A percentile compares a stretch with the other conserved stretches of the same genome.
phyloP scores from a whole-genome alignment of 371 early-diverging fungal species.

The Blakeslea trispora region DNA sequence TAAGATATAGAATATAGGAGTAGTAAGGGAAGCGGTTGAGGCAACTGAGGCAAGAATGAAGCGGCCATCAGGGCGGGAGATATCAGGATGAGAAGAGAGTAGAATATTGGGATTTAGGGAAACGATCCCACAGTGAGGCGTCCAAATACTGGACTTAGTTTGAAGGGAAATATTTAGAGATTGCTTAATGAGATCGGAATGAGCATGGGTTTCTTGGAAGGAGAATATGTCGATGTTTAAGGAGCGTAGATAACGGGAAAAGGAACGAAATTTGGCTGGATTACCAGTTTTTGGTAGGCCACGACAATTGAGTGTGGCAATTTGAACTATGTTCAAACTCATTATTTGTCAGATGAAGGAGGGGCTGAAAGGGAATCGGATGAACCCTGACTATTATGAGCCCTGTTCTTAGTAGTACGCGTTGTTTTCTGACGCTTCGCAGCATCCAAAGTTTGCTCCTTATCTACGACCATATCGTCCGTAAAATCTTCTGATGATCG shows the following conservation, averaged over 20 bases:
- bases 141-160: constrained; percentile 2
- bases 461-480: too few species aligned
- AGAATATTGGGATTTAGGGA: background rate
- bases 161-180: constrained; percentile 2
- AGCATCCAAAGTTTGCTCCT: too few species aligned
- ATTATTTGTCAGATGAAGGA: background rate
- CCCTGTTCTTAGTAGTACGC: too few species aligned
- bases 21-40: background rate
- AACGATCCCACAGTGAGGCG: constrained; percentile 3
- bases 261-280: background rate
- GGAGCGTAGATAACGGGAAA: constrained; percentile 5
- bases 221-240: background rate
- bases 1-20: background rate
- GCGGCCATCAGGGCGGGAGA: background rate
- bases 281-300: constrained; percentile 11
- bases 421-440: too few species aligned
- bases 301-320: background rate
- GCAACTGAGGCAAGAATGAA: background rate
- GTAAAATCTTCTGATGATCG: too few species aligned
- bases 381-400: too few species aligned
- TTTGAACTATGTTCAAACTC: background rate
- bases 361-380: background rate
- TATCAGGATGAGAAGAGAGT: background rate
- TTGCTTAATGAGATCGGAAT: background rate
- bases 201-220: constrained; percentile 15